These are phyloP conservation scores for Vinca minor DNA, from an alignment of 257 asterid genomes.

Conservation along the genomic window DNA sequence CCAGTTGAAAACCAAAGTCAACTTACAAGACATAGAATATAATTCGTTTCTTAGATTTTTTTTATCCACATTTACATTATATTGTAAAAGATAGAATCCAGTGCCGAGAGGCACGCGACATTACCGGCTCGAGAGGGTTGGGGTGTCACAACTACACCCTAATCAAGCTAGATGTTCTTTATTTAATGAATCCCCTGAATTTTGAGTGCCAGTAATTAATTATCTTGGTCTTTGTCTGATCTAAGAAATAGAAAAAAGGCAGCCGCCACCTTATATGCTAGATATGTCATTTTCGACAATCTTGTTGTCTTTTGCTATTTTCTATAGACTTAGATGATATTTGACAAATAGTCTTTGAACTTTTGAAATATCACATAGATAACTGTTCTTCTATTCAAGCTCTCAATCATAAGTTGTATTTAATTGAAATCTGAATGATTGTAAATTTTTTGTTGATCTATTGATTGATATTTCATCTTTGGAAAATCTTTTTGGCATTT, in stretches of 20 bases:
- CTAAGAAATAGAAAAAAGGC: background rate
- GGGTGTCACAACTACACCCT: too few relatives aligned
- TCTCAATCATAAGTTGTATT: background rate
- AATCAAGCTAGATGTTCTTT: background rate
- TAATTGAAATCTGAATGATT: background rate
- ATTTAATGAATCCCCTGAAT: background rate
- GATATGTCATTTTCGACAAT: background rate
- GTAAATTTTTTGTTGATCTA: background rate
- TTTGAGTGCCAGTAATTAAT: background rate
- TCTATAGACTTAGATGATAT: background rate
- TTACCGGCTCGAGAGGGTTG: too few relatives aligned
- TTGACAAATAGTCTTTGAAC: background rate
- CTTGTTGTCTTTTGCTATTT: background rate
- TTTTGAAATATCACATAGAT: background rate
- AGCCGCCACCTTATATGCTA: background rate
- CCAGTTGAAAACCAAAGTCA: too few relatives aligned
- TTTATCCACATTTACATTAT: too few relatives aligned
- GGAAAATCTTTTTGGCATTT: conserved; percentile 12
- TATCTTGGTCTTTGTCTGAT: background rate
- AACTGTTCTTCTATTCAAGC: background rate
- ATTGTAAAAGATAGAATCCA: too few relatives aligned
- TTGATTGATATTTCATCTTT: conserved; percentile 7
- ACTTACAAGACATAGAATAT: too few relatives aligned
- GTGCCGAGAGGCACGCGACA: too few relatives aligned
- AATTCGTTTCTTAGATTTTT: too few relatives aligned